These are phyloP conservation scores for Falciphora oryzae DNA, from an alignment of 2,329 filamentous ascomycete genomes.

Conservation along the genomic window DNA sequence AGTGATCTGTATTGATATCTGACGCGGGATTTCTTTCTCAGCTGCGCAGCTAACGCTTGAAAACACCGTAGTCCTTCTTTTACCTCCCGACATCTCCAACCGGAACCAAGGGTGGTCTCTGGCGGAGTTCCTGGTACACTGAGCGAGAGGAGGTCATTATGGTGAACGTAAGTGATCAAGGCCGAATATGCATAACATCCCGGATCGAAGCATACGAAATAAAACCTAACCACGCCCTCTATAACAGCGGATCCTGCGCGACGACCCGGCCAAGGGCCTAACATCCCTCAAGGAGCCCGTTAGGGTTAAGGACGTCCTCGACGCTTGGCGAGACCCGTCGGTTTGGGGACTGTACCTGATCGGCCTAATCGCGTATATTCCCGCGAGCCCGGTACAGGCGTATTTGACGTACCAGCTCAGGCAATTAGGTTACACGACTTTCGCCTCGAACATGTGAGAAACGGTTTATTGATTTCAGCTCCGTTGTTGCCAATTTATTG, in stretches of 20 bases:
- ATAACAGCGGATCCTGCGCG: conserved; percentile 39
- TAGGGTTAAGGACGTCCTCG: conserved; percentile 36
- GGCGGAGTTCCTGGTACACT: conserved; percentile 59
- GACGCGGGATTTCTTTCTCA: background rate
- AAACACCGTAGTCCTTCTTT: conserved; percentile 37
- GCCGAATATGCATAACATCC: background rate
- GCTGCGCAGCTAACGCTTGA: background rate
- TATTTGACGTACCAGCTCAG: conserved; percentile 53
- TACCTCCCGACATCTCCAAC: conserved; percentile 61
- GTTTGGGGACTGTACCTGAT: conserved; percentile 46
- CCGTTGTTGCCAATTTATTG: no score
- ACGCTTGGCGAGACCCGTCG: conserved; percentile 38
- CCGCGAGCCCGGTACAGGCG: conserved; percentile 37
- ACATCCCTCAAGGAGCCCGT: conserved; percentile 38
- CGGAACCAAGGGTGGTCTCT: conserved; percentile 55
- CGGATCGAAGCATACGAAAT: background rate
- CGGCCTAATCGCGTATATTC: conserved; percentile 43
- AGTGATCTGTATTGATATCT: conserved; percentile 11
- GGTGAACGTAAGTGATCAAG: conserved; percentile 41
- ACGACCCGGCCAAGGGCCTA: conserved; percentile 48
- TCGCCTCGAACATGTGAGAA: conserved; percentile 57
- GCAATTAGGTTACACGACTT: conserved; percentile 50
- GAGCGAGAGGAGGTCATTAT: conserved; percentile 65
- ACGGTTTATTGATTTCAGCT: no score
- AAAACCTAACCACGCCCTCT: conserved; percentile 4